Conservation (phyloP, 2,329 filamentous ascomycete species). For the Alternaria novae-zelandiae region DNA sequence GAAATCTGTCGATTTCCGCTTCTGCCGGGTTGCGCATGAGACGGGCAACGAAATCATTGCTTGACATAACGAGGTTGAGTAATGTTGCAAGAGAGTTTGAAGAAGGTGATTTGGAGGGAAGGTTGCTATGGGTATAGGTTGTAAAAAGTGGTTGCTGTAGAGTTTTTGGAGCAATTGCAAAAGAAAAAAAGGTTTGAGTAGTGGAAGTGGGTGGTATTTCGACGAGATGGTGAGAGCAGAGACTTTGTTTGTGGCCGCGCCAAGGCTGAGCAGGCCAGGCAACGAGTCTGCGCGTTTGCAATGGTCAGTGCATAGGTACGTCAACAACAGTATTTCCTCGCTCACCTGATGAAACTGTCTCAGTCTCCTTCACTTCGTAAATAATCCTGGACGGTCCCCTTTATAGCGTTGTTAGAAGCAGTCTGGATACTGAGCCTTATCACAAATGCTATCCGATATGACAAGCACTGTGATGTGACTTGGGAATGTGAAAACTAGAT, state of each 20-base stretch:
- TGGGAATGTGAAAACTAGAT: not conserved
- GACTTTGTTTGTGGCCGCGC: constrained; percentile 9
- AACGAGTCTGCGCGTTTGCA: constrained; percentile 20
- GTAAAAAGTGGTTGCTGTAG: not conserved
- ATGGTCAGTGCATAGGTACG: constrained; percentile 22
- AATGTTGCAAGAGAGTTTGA: not conserved
- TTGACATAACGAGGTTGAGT: not conserved
- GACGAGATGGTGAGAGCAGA: not conserved
- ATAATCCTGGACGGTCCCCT: not conserved
- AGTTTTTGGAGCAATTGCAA: not conserved
- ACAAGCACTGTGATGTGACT: not conserved
- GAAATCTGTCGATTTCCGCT: constrained; percentile 21
- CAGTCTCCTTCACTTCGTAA: not conserved
- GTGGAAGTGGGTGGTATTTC: not conserved
- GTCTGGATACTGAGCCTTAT: not conserved
- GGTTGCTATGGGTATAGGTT: not conserved
- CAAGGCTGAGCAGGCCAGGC: constrained; percentile 10
- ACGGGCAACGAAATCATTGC: not conserved
- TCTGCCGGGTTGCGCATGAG: constrained; percentile 13
- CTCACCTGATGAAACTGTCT: not conserved
- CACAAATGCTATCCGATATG: not conserved
- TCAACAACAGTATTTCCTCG: not conserved
- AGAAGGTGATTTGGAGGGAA: constrained; percentile 1
- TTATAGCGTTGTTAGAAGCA: not conserved
- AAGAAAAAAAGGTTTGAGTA: not conserved